phyloP scores from a whole-genome alignment of 192 early-diverging fungal genomes.

The Martensiomyces pterosporus region DNA sequence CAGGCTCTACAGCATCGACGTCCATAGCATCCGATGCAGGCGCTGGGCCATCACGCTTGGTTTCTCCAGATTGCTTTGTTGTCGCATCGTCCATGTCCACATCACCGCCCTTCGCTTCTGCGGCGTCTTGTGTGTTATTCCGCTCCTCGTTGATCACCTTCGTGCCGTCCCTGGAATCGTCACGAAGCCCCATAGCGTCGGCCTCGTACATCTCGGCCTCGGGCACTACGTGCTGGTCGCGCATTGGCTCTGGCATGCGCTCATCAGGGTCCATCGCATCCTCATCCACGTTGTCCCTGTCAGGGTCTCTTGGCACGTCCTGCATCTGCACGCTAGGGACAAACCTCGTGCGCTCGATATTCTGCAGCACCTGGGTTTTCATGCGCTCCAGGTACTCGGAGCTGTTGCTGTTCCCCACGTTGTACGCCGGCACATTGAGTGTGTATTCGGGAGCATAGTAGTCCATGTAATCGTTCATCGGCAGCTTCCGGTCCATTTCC shows the following conservation, averaged over 20 bases:
- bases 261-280: constrained; percentile 48
- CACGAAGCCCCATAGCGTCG: constrained; percentile 40
- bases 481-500: constrained; percentile 69
- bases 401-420: constrained; percentile 86
- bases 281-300: constrained; percentile 38
- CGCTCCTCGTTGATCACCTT: constrained; percentile 43
- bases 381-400: constrained; percentile 78
- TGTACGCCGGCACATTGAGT: constrained; percentile 81
- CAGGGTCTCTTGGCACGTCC: constrained; percentile 45
- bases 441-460: constrained; percentile 93
- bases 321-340: constrained; percentile 62
- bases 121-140: constrained; percentile 6
- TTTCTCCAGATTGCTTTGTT: too few species aligned
- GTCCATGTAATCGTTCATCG: constrained; percentile 85
- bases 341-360: constrained; percentile 57
- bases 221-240: constrained; percentile 49
- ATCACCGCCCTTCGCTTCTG: constrained; percentile 1
- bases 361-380: constrained; percentile 54
- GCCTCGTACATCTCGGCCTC: constrained; percentile 51
- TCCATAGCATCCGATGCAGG: too few species aligned
- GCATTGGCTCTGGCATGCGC: constrained; percentile 38
- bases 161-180: constrained; percentile 26
- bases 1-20: constrained; percentile 5
- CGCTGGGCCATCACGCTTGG: too few species aligned
- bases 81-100: constrained; percentile 30